Evolutionary conservation across 2,329 filamentous ascomycete species (phyloP), one percentile per base, ranked within the genome.

Genomic region (Alternaria solani): DNA sequence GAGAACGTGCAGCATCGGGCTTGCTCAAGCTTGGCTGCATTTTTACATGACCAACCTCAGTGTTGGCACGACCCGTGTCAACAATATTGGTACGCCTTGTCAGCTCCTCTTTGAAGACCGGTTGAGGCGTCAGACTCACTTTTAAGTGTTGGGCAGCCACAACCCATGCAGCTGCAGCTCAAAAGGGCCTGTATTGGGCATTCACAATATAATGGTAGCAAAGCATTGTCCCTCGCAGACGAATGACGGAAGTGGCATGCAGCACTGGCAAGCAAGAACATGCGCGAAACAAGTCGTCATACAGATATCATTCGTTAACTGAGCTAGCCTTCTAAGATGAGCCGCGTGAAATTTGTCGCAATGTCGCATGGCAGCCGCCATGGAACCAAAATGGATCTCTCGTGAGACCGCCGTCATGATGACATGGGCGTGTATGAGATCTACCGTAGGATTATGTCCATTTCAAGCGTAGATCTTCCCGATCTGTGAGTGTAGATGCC

Each of bases 401-500:
- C 28, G 42, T 39, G 20, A 42, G 48, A 51, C 41, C 49, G 49
- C 36, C 42, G 38, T 38, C 36, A n/a, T 44, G 39, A 34, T 30
- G n/a, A 49, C 34, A 46, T 41, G 38, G 51, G 38, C 18, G 51
- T 34, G n/a, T 48, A 41, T 53, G 49, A 32, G 49, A 55, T 55
- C n/a, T 43, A 18, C 30, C 39, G 32, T 61, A 51, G 44, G 64
- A 63, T 52, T 64, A 60, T 23, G 18, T 61, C 55, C 57, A 32
- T 28, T 53, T 46, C 47, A 46, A 51, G 23, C 54, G 46, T 61
- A 62, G 49, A 64, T 63, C 56, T 61, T 51, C 41, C 61, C 61
- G 59, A 48, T 57, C 56, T 61, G 57, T 49, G 36, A 53, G 30
- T 58, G 58, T 63, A 69, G 53, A 69, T 65, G 57, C 62, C 39